These are phyloP conservation scores for Pseudogymnoascus sp. DNA, from an alignment of 2,329 filamentous ascomycete species.

Conservation along the genomic window DNA sequence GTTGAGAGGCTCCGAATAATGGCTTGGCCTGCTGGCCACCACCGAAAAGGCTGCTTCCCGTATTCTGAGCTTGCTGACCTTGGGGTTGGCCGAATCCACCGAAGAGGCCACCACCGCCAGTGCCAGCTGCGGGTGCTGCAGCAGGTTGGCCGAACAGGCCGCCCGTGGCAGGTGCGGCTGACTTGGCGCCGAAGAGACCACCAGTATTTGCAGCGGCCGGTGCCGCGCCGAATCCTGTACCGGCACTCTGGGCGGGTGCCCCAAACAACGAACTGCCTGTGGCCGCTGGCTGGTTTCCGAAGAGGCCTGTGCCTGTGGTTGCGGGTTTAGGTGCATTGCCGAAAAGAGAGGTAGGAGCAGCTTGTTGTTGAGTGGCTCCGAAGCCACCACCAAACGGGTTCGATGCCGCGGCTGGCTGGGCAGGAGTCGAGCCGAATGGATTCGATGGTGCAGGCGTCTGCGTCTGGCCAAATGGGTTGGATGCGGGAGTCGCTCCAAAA, in stretches of 20 bases:
- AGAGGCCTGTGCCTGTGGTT: conserved; percentile 26
- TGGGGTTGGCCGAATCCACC: conserved; percentile 29
- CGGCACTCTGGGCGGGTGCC: background rate
- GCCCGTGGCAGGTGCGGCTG: conserved; percentile 28
- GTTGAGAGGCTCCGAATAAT: conserved; percentile 39
- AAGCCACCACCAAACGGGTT: conserved; percentile 34
- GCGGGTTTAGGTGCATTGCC: conserved; percentile 26
- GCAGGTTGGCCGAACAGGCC: conserved; percentile 35
- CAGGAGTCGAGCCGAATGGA: conserved; percentile 33
- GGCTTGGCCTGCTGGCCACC: conserved; percentile 47
- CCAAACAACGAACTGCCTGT: conserved; percentile 16
- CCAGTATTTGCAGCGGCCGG: conserved; percentile 26
- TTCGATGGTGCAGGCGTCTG: conserved; percentile 17
- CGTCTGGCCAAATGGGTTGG: conserved; percentile 32
- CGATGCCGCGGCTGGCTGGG: conserved; percentile 31
- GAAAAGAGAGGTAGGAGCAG: conserved; percentile 29
- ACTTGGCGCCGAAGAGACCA: conserved; percentile 34
- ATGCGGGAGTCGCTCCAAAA: conserved; percentile 13
- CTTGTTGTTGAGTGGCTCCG: conserved; percentile 35
- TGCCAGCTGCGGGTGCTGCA: conserved; percentile 28
- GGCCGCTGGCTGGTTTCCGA: conserved; percentile 27
- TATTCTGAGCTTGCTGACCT: conserved; percentile 31
- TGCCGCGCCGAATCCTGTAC: conserved; percentile 17
- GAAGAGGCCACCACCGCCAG: conserved; percentile 32
- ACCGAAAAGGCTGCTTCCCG: conserved; percentile 44